A percentile compares a stretch with the other conserved stretches of the same genome.
phyloP scores from a whole-genome alignment of 768 basidiomycete species.

The Suillus brevipes region DNA sequence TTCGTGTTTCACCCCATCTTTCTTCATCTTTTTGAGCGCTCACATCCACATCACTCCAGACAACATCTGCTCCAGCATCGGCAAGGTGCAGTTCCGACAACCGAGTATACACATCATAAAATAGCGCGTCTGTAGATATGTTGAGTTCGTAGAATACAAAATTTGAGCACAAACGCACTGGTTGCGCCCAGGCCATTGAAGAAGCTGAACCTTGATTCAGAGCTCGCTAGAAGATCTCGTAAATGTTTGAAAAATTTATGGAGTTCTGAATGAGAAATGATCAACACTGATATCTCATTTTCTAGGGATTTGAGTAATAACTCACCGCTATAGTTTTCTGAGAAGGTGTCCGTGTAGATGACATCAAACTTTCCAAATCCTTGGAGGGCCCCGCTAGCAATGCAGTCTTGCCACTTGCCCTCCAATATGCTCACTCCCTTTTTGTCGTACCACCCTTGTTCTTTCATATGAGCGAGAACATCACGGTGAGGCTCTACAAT shows the following conservation, averaged over 20 bases:
- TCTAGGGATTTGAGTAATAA: background rate
- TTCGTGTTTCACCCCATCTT: conserved; percentile 74
- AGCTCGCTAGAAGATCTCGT: conserved; percentile 71
- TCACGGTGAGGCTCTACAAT: conserved; percentile 96
- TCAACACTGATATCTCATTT: background rate
- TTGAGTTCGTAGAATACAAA: background rate
- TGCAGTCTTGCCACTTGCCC: conserved; percentile 92
- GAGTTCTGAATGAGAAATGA: conserved; percentile 46
- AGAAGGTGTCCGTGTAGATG: conserved; percentile 92
- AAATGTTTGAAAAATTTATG: conserved; percentile 79
- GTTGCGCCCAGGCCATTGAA: conserved; percentile 98
- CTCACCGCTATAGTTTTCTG: conserved; percentile 75
- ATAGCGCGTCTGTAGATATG: conserved; percentile 57
- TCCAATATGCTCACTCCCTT: conserved; percentile 77
- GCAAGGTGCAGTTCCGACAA: conserved; percentile 83
- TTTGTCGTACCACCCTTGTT: conserved; percentile 75
- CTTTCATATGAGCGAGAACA: conserved; percentile 80
- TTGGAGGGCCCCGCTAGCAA: conserved; percentile 59
- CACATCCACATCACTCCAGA: conserved; percentile 84
- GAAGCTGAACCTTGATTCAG: conserved; percentile 85
- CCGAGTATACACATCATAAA: conserved; percentile 89
- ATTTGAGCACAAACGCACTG: conserved; percentile 48
- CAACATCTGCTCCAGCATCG: conserved; percentile 75
- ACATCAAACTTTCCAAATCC: conserved; percentile 79
- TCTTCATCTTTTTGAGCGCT: conserved; percentile 45